A percentile compares a stretch with the other conserved stretches of the same genome.
Conservation (phyloP, 2,329 filamentous ascomycete species). For the Ustulina deusta region DNA sequence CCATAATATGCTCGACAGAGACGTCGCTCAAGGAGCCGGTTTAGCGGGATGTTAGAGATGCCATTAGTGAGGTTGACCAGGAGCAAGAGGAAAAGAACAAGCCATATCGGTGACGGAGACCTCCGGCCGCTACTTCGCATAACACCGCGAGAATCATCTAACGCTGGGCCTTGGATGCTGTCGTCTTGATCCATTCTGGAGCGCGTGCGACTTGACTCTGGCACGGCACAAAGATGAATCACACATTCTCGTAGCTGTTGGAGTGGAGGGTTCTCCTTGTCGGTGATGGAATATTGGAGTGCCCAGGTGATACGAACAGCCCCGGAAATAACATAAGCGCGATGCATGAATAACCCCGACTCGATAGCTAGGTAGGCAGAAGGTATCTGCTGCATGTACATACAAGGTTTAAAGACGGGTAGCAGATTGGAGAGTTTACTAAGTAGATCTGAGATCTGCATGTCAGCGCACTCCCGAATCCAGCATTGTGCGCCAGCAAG, state of each 20-base stretch:
- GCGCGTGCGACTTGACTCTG: neutral
- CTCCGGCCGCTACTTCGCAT: neutral
- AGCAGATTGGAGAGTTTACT: too few species aligned
- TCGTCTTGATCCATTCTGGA: conserved; percentile 33
- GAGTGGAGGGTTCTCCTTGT: neutral
- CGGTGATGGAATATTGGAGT: neutral
- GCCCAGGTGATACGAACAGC: neutral
- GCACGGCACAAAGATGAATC: neutral
- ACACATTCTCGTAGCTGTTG: neutral
- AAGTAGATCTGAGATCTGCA: neutral
- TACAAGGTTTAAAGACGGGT: neutral
- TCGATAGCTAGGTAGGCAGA: neutral
- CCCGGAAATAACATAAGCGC: neutral
- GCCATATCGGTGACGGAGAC: conserved; percentile 31
- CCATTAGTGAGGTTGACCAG: conserved; percentile 62
- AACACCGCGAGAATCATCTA: conserved; percentile 7
- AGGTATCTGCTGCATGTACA: neutral
- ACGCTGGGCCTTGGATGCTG: neutral
- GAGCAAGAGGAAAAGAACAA: conserved; percentile 57
- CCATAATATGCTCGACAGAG: conserved; percentile 65
- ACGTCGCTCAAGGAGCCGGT: conserved; percentile 59
- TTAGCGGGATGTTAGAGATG: conserved; percentile 62
- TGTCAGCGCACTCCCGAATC: neutral
- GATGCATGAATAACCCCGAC: neutral
- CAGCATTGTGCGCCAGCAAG: too few species aligned